Base-by-base conservation (phyloP, 1,284 basidiomycete species). In the Irpex sp. region DNA sequence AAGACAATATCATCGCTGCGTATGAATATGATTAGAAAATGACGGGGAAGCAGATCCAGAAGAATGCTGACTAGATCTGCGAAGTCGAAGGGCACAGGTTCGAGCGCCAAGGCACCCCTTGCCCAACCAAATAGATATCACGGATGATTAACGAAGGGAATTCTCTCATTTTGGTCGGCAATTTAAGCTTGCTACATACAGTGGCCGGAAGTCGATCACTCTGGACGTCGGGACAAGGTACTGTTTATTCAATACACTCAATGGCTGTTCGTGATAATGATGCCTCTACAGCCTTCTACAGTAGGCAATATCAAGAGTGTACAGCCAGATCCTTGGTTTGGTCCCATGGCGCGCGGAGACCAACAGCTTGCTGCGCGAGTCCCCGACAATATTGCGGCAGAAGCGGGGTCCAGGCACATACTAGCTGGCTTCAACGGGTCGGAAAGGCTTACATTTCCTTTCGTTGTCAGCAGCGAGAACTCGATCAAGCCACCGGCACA, bases 1-100 rank as follows among this genome's bases (percentile, higher is more conserved):
- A 81, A 74, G 67, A 79, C 80, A 9, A 83, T 89, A 11, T 75
- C 83, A 61, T 26, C 3, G 81, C 77, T 60, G 88, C 88, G 7
- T 76, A 85, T 63, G 81, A 83, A 67, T 80, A 75, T 19, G 76
- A 71, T 0, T 64, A 61, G 64, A 68, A 67, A 61, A 60, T 65
- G 65, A 68, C 68, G 61, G 68, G 61, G 56, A 70, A 66, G 66
- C 67, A 72, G 65, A 61, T 68, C 65, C 63, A 81, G 66, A 62
- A 21, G 46, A 64, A 64, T 43, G 66, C 47, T 17, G 50, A 26
- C 26, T 26, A 26, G 26, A 26, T 26, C 26, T 26, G 26, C 26
- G 26, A 26, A 26, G 7, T 62, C 26, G 61, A 61, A 33, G 70
- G 71, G 56, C 60, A 55, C 64, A 17, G 64, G 64, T 60, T 67